Evolutionary conservation across 2,329 filamentous ascomycete species (phyloP), one percentile per base, ranked within the genome.

Genomic region (Lecanicillium sp.): DNA sequence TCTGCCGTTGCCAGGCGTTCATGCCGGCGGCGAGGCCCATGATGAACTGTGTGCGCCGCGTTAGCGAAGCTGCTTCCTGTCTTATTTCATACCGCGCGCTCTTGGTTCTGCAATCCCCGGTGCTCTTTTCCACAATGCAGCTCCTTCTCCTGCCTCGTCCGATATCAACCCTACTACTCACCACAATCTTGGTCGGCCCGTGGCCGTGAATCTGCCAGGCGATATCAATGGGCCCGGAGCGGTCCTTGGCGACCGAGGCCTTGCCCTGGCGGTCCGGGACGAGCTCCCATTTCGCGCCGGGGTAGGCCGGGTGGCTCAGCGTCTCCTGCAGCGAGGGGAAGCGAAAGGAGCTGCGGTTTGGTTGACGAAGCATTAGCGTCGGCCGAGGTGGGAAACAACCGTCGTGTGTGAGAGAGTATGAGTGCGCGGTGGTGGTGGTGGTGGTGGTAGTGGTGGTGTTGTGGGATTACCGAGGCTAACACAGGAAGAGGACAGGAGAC

Each of bases 1-100:
- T 93, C 62, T 94, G 89, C 45, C 87, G 81, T 70, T 94, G 88
- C 86, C 87, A 94, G 48, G 81, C 76, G 36, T 79, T 74, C 60
- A 78, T 74, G 51, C 73, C 74, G 48, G 83, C 82, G 30, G 84
- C 87, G 3, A 94, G 75, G 53, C 89, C 89, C 83, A 89, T 89
- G 58, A 94, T 76, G 69, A 87, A 81, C 87, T 90, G 58, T 23
- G 23, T 12, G 3, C 4, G 3, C 7, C 6, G 14, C 6, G 40
- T 43, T 20, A 43, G 40, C 39, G 40, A 46, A 29, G 35, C 27
- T 4, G 29, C 20, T 5, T 19, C 21, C 21, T 42, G 4, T 9
- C 20, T 41, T 26, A 23, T 43, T 19, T 43, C 29, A 20, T 32
- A 24, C n/a, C 3, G 10, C 20, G 27, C 10, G 10, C n/a, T 11